Percentiles rank a stretch among this genome's conserved stretches.
Evolutionary conservation across 2,329 filamentous ascomycete species (phyloP).

Genomic region (Alternaria arborescens): DNA sequence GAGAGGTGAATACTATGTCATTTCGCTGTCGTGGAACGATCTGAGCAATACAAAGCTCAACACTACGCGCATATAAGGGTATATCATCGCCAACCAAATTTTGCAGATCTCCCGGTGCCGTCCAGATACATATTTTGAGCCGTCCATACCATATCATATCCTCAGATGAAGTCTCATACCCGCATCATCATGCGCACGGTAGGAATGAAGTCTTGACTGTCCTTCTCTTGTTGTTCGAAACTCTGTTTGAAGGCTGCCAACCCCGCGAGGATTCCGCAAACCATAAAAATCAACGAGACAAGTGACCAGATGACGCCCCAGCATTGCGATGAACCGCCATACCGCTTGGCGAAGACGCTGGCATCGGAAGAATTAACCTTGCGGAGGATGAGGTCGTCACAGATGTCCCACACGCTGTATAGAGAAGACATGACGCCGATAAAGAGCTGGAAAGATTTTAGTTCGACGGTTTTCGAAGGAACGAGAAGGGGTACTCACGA

Average conservation of each 20-base stretch:
- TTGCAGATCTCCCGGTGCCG: not conserved
- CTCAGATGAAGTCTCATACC: slow-evolving; percentile 9
- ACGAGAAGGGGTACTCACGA: slow-evolving; percentile 56
- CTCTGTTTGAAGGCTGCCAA: slow-evolving; percentile 79
- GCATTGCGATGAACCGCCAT: slow-evolving; percentile 80
- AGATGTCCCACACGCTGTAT: slow-evolving; percentile 87
- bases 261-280: slow-evolving; percentile 75
- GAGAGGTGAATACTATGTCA: not conserved
- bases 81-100: not conserved
- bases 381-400: slow-evolving; percentile 79
- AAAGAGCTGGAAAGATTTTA: slow-evolving; percentile 64
- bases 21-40: not conserved
- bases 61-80: not conserved
- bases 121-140: not conserved
- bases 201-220: slow-evolving; percentile 72
- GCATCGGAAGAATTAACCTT: slow-evolving; percentile 84
- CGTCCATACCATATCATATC: not conserved
- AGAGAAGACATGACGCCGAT: slow-evolving; percentile 84
- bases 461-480: not conserved
- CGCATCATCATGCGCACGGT: slow-evolving; percentile 46
- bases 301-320: slow-evolving; percentile 83
- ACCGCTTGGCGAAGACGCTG: slow-evolving; percentile 78
- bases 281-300: slow-evolving; percentile 76
- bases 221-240: slow-evolving; percentile 71
- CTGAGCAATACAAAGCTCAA: not conserved